Conservation (phyloP, 2,329 filamentous ascomycete genomes). For the Davidsoniella virescens region DNA sequence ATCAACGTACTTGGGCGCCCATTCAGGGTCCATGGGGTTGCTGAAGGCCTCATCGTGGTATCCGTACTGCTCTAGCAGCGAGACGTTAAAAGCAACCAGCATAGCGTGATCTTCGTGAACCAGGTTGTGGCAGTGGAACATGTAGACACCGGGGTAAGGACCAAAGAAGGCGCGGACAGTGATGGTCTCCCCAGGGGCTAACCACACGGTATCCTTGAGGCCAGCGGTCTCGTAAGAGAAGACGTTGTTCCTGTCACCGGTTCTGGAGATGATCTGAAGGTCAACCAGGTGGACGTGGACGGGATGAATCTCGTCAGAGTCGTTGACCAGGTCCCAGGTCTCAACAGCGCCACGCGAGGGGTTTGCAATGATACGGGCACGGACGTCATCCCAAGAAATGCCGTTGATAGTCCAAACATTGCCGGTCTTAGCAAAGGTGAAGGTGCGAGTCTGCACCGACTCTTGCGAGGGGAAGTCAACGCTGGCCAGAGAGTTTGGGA, state of each 20-base stretch:
- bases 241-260: conserved; percentile 26
- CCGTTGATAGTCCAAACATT: conserved; percentile 36
- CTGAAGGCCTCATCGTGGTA: conserved; percentile 24
- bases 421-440: conserved; percentile 28
- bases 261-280: conserved; percentile 35
- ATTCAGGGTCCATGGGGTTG: conserved; percentile 24
- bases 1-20: conserved; percentile 15
- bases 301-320: conserved; percentile 34
- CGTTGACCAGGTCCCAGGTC: conserved; percentile 34
- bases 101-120: conserved; percentile 30
- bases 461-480: conserved; percentile 24
- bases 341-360: conserved; percentile 30
- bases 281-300: conserved; percentile 44
- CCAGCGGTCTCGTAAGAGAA: conserved; percentile 36
- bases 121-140: conserved; percentile 33
- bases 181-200: conserved; percentile 33
- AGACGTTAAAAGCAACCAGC: conserved; percentile 31
- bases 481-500: conserved; percentile 21
- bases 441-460: conserved; percentile 25
- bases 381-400: conserved; percentile 28
- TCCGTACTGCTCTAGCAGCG: conserved; percentile 22
- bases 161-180: conserved; percentile 34
- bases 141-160: conserved; percentile 36
- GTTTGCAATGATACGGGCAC: conserved; percentile 31
- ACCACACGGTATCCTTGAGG: conserved; percentile 41